phyloP scores from a whole-genome alignment of 2,329 filamentous ascomycete species.

The Phialophora chinensis region DNA sequence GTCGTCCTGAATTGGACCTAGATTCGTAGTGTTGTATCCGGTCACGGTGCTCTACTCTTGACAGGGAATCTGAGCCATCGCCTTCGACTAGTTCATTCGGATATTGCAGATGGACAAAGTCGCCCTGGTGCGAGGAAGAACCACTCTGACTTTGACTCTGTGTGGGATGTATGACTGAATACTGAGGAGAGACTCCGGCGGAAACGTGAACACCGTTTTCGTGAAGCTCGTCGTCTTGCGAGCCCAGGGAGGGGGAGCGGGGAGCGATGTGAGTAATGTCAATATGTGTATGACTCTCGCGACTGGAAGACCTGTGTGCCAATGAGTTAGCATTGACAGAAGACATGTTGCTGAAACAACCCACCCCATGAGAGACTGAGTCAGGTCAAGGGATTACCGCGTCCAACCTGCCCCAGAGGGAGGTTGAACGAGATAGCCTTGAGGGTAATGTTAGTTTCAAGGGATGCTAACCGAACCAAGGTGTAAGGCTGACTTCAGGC shows the following conservation, averaged over 20 bases:
- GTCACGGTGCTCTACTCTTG: slow-evolving; percentile 33
- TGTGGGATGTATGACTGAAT: slow-evolving; percentile 33
- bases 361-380: slow-evolving; percentile 39
- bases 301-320: slow-evolving; percentile 38
- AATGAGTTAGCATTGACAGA: slow-evolving; percentile 27
- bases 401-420: slow-evolving; percentile 36
- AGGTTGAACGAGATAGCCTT: slow-evolving; percentile 41
- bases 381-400: slow-evolving; percentile 40
- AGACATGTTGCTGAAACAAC: slow-evolving; percentile 26
- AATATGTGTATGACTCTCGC: slow-evolving; percentile 53
- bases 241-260: slow-evolving; percentile 47
- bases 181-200: slow-evolving; percentile 40
- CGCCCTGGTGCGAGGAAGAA: slow-evolving; percentile 38
- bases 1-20: slow-evolving; percentile 46
- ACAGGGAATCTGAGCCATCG: slow-evolving; percentile 55
- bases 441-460: slow-evolving; percentile 38
- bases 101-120: slow-evolving; percentile 43
- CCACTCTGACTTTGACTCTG: slow-evolving; percentile 39
- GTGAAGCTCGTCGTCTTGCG: slow-evolving; percentile 55
- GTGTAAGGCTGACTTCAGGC: slow-evolving; percentile 31
- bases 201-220: slow-evolving; percentile 50
- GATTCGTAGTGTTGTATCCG: slow-evolving; percentile 33
- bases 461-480: slow-evolving; percentile 38
- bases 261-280: slow-evolving; percentile 47
- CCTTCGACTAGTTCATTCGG: slow-evolving; percentile 49